These are phyloP conservation scores for Salix suchowensis DNA, from an alignment of 345 rosid genomes.

Conservation along the genomic window DNA sequence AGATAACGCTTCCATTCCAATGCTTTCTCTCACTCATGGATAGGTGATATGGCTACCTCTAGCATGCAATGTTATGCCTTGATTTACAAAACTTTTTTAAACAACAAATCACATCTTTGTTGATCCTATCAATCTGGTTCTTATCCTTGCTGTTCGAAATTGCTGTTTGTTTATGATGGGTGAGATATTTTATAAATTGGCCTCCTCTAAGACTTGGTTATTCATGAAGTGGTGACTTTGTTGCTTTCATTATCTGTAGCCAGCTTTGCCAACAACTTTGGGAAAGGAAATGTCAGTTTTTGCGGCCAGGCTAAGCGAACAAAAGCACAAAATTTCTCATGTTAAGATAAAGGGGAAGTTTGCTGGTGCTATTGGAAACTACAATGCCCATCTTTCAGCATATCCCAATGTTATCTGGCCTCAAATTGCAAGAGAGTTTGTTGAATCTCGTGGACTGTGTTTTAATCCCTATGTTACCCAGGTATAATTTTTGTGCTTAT, in stretches of 20 bases:
- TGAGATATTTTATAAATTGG: background rate
- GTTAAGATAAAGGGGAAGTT: constrained; percentile 83
- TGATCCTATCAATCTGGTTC: background rate
- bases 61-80: background rate
- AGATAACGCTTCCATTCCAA: constrained; percentile 59
- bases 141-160: constrained; percentile 6
- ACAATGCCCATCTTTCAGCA: constrained; percentile 86
- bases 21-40: constrained; percentile 99
- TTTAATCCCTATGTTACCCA: constrained; percentile 92
- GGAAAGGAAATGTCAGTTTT: constrained; percentile 98
- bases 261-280: constrained; percentile 91
- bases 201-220: background rate
- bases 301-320: constrained; percentile 75
- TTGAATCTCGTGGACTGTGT: constrained; percentile 69
- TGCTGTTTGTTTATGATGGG: background rate
- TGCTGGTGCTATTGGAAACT: constrained; percentile 97
- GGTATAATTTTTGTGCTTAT: constrained; percentile 31
- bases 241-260: constrained; percentile 37
- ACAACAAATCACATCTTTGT: background rate
- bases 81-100: background rate
- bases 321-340: constrained; percentile 61
- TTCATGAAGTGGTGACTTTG: background rate
- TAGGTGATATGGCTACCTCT: constrained; percentile 48
- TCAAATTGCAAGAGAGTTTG: constrained; percentile 71
- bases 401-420: constrained; percentile 78